These are phyloP conservation scores for Suillus clintonianus DNA, from an alignment of 768 basidiomycete species.

Conservation along the genomic window DNA sequence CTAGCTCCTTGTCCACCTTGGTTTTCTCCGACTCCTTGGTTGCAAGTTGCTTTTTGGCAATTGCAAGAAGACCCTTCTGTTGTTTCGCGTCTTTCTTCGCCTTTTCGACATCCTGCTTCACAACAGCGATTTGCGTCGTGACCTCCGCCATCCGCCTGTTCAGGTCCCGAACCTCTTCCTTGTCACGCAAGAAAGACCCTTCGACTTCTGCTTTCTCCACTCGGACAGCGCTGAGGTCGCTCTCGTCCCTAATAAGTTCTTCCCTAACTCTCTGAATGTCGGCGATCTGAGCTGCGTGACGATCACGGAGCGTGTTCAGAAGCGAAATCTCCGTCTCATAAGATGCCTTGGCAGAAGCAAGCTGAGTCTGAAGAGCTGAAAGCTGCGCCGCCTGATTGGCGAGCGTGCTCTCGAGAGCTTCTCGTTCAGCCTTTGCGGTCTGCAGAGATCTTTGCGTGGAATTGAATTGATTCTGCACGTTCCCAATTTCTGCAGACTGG, in stretches of 20 bases:
- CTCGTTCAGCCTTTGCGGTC: constrained; percentile 65
- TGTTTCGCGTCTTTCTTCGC: constrained; percentile 92
- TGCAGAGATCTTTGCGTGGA: constrained; percentile 77
- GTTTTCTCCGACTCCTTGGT: constrained; percentile 79
- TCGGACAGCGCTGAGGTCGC: constrained; percentile 84
- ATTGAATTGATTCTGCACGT: constrained; percentile 80
- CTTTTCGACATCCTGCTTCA: constrained; percentile 83
- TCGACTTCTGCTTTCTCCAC: constrained; percentile 93
- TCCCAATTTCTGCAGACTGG: constrained; percentile 84
- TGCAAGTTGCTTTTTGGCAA: constrained; percentile 90
- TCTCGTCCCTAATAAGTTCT: constrained; percentile 87
- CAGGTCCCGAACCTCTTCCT: constrained; percentile 88
- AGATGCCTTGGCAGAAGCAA: constrained; percentile 79
- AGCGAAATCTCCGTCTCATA: constrained; percentile 84
- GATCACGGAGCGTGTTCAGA: constrained; percentile 66
- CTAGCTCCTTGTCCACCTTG: constrained; percentile 70
- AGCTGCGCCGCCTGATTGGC: constrained; percentile 74
- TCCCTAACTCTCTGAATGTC: constrained; percentile 73
- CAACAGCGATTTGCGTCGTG: constrained; percentile 65
- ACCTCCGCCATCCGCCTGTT: constrained; percentile 84
- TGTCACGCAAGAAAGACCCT: constrained; percentile 83
- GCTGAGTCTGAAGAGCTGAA: constrained; percentile 77
- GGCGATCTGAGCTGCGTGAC: constrained; percentile 62
- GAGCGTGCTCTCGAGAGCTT: constrained; percentile 61
- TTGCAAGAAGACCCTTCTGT: constrained; percentile 93